Conservation (phyloP, 305 asterid genomes). For the Solanum hybrid region DNA sequence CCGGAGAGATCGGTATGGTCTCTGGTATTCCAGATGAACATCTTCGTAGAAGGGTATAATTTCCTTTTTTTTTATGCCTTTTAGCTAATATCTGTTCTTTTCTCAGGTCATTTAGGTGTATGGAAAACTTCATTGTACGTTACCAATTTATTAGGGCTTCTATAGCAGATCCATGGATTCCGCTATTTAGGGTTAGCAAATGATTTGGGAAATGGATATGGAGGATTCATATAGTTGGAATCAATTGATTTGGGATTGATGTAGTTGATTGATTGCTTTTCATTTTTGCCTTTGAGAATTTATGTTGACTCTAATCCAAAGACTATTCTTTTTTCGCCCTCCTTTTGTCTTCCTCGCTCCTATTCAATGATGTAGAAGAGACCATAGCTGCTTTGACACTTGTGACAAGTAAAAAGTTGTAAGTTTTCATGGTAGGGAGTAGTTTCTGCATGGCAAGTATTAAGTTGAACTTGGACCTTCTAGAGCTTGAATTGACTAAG, state of each 20-base stretch:
- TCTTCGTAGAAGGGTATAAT: conserved; percentile 53
- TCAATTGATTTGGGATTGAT: neutral
- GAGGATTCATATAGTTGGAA: neutral
- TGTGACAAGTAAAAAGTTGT: neutral
- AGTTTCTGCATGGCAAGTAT: neutral
- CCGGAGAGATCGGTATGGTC: conserved; percentile 79
- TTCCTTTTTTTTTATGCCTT: neutral
- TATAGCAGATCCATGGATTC: neutral
- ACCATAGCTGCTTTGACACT: neutral
- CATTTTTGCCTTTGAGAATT: neutral
- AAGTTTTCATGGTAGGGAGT: neutral
- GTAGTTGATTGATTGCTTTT: neutral
- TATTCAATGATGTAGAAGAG: neutral
- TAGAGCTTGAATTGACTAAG: neutral
- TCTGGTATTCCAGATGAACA: conserved; percentile 81
- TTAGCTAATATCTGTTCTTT: no score
- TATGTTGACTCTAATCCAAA: neutral
- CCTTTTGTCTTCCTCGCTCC: neutral
- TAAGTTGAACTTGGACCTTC: neutral
- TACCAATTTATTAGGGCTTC: neutral
- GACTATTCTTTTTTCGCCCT: neutral
- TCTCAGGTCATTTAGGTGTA: neutral
- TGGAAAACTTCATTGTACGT: neutral
- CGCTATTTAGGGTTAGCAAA: neutral
- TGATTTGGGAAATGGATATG: neutral